Base-by-base conservation (phyloP, 805 yeast genomes). In the Metschnikowia amazonensis region DNA sequence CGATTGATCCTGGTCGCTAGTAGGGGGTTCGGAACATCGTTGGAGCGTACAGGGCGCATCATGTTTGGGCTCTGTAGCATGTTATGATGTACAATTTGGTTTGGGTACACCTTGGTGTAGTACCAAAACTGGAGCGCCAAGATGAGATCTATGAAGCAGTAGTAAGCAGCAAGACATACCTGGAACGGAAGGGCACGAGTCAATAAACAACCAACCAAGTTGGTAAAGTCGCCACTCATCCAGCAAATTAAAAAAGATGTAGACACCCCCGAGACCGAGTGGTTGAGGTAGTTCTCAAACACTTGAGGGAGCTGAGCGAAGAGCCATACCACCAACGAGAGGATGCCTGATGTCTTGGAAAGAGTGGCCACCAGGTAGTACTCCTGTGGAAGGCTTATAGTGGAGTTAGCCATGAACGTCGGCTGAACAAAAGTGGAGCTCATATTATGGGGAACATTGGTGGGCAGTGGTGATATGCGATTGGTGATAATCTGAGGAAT, bases 161-260 rank as follows among this genome's bases (percentile, higher is more conserved):
- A 89, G 64, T 90, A 90, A 2, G 76, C 47, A 0, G 95, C 87
- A 14, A 89, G 67, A 18, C 81, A 67, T 9, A 81, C 76, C 60
- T 89, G 97, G 64, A 89, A 90, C n/a, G 84, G 80, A 38, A 89
- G 69, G 49, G 90, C 97, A 5, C 77, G 61, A 0, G 96, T 89
- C 38, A 89, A 60, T 0, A 86, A 48, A 49, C 96, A 88, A 0
- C 97, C 97, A 0, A 76, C 37, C 24, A 83, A 63, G 36, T 80
- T 75, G 7, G 81, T 73, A 17, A 72, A 62, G 36, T 57, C 75
- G 14, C 75, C 74, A 4, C 62, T 53, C 30, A 67, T 62, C 72
- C 74, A 66, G 49, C 63, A 60, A 8, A 53, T 46, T 29, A 69
- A 49, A 42, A 69, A 69, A 17, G 59, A 44, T 0, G 60, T 38